phyloP scores from a whole-genome alignment of 179 eudicot species.

The Beta macrorhiza region DNA sequence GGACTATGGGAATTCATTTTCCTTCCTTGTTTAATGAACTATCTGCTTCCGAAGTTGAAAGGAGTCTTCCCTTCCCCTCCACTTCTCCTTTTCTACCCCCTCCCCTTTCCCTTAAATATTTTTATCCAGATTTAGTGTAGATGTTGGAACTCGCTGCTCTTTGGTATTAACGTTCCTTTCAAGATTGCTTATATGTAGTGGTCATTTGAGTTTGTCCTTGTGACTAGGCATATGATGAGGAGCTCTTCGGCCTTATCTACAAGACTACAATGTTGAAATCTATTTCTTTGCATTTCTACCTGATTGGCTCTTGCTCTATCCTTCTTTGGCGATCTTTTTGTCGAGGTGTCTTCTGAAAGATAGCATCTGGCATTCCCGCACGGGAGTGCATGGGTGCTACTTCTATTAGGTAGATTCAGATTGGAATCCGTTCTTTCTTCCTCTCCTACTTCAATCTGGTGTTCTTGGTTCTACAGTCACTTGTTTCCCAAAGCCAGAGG shows the following conservation, averaged over 20 bases:
- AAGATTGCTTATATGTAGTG: background rate
- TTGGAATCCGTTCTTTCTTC: background rate
- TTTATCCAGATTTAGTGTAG: no score
- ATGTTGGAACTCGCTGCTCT: background rate
- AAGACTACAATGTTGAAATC: no score
- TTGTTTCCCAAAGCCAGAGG: background rate
- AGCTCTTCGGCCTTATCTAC: background rate
- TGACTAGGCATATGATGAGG: background rate
- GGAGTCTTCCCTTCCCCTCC: background rate
- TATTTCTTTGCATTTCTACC: background rate
- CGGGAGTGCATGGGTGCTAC: background rate
- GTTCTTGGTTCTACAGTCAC: constrained; percentile 1
- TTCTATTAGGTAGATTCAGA: background rate
- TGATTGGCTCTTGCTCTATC: background rate
- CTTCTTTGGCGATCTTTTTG: background rate
- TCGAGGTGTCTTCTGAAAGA: background rate
- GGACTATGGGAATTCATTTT: background rate
- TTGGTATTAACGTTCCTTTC: background rate
- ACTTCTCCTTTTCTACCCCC: background rate
- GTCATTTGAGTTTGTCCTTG: background rate
- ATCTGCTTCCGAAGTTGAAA: no score
- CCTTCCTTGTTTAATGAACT: no score
- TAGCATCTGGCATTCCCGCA: background rate
- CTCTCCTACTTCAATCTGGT: background rate
- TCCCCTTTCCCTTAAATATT: background rate